Conservation (phyloP, 805 yeast genomes). For the Sugiyamaella boreocaroliniensis region DNA sequence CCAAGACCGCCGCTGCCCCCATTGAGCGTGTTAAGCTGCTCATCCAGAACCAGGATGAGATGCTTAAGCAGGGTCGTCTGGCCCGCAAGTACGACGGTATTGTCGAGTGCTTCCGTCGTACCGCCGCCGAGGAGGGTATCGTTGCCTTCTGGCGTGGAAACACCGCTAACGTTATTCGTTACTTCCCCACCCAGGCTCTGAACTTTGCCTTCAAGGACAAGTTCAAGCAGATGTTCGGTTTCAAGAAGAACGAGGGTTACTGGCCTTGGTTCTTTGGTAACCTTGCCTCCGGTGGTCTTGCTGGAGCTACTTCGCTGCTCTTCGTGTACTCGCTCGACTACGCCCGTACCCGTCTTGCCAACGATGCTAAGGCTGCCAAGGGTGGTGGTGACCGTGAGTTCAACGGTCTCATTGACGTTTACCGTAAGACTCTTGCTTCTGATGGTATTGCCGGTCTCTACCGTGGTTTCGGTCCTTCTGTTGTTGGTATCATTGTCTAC, state of each 20-base stretch:
- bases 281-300: slow-evolving; percentile 98
- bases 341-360: slow-evolving; percentile 98
- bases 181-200: slow-evolving; percentile 98
- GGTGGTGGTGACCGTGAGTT: slow-evolving; percentile 89
- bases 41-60: slow-evolving; percentile 97
- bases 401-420: slow-evolving; percentile 95
- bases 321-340: slow-evolving; percentile 95
- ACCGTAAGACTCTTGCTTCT: slow-evolving; percentile 89
- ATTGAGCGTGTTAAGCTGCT: slow-evolving; percentile 94
- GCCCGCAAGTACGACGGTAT: slow-evolving; percentile 84
- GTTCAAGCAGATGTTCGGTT: slow-evolving; percentile 91
- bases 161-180: slow-evolving; percentile 97
- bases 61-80: slow-evolving; percentile 96
- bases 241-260: slow-evolving; percentile 93
- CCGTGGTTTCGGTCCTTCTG: slow-evolving; percentile 99
- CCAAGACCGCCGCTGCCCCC: slow-evolving; percentile 97
- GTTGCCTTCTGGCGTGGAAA: slow-evolving; percentile 98
- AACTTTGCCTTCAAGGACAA: slow-evolving; percentile 98
- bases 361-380: slow-evolving; percentile 84
- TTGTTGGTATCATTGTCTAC: slow-evolving; percentile 95
- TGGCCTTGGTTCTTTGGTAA: slow-evolving; percentile 94
- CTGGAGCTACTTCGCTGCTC: slow-evolving; percentile 92
- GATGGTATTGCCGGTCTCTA: slow-evolving; percentile 98
- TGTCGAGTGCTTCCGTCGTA: slow-evolving; percentile 87
- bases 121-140: slow-evolving; percentile 89